Conservation (phyloP, 805 yeast species). For the Metschnikowia continentalis region DNA sequence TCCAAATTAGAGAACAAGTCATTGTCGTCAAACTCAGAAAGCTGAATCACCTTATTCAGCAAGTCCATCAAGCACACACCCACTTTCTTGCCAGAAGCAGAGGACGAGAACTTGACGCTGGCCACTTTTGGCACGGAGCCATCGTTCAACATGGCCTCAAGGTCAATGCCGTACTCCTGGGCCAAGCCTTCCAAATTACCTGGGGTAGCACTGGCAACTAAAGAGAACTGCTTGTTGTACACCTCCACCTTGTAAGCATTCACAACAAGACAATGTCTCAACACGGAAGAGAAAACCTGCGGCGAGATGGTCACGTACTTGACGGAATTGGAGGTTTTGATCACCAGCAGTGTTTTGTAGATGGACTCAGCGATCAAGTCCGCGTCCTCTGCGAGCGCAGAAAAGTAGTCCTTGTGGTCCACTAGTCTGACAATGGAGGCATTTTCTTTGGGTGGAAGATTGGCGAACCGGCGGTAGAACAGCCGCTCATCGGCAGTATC, state of each 20-base stretch:
- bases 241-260: slow-evolving; percentile 76
- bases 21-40: slow-evolving; percentile 79
- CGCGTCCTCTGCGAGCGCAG: slow-evolving; percentile 73
- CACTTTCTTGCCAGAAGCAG: slow-evolving; percentile 45
- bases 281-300: slow-evolving; percentile 63
- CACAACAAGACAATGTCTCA: slow-evolving; percentile 64
- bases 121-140: slow-evolving; percentile 40
- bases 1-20: slow-evolving; percentile 85
- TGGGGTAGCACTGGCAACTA: slow-evolving; percentile 69
- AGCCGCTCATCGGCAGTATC: slow-evolving; percentile 43
- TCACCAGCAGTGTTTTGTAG: slow-evolving; percentile 77
- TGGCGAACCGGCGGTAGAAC: slow-evolving; percentile 40
- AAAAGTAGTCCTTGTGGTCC: slow-evolving; percentile 77
- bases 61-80: slow-evolving; percentile 83
- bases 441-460: slow-evolving; percentile 46
- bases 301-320: slow-evolving; percentile 74
- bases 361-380: slow-evolving; percentile 75
- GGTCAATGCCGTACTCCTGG: slow-evolving; percentile 33
- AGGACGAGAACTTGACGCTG: slow-evolving; percentile 30
- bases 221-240: slow-evolving; percentile 62
- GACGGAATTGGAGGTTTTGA: slow-evolving; percentile 53
- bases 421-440: slow-evolving; percentile 60
- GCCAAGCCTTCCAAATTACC: slow-evolving; percentile 69
- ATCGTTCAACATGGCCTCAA: slow-evolving; percentile 60
- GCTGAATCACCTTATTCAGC: slow-evolving; percentile 58